Conservation (phyloP, 2,329 filamentous ascomycete genomes). For the Fusarium newnesense region DNA sequence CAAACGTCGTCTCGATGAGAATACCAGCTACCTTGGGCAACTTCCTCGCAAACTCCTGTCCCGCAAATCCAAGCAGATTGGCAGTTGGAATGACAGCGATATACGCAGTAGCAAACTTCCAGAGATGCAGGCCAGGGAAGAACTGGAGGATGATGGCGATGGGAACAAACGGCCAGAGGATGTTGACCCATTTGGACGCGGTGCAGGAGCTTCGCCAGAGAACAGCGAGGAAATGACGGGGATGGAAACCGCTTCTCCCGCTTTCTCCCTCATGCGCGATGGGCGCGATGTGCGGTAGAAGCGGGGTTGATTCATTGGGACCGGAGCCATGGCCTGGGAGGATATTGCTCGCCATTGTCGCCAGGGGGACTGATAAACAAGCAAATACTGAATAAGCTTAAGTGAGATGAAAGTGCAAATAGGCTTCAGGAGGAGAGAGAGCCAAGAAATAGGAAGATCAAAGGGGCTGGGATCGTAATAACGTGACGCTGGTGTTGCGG, state of each 20-base stretch:
- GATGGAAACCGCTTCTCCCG: constrained; percentile 56
- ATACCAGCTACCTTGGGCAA: constrained; percentile 70
- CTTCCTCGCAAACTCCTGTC: constrained; percentile 71
- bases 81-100: constrained; percentile 61
- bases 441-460: neutral
- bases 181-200: constrained; percentile 57
- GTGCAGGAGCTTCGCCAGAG: constrained; percentile 57
- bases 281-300: constrained; percentile 42
- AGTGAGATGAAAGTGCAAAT: neutral
- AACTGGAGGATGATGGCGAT: constrained; percentile 56
- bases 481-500: constrained; percentile 16
- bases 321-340: constrained; percentile 17
- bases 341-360: constrained; percentile 24
- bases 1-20: constrained; percentile 62
- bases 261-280: constrained; percentile 55
- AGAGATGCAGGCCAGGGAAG: constrained; percentile 49
- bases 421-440: no score
- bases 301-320: constrained; percentile 43
- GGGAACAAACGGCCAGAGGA: constrained; percentile 61
- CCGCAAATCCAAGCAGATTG: constrained; percentile 59
- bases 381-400: neutral
- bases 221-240: constrained; percentile 54
- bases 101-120: constrained; percentile 59
- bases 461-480: constrained; percentile 6
- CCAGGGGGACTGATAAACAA: neutral